A percentile compares a stretch with the other conserved stretches of the same genome.
phyloP scores from a whole-genome alignment of 257 asterid genomes.

The Petunia axillaris region DNA sequence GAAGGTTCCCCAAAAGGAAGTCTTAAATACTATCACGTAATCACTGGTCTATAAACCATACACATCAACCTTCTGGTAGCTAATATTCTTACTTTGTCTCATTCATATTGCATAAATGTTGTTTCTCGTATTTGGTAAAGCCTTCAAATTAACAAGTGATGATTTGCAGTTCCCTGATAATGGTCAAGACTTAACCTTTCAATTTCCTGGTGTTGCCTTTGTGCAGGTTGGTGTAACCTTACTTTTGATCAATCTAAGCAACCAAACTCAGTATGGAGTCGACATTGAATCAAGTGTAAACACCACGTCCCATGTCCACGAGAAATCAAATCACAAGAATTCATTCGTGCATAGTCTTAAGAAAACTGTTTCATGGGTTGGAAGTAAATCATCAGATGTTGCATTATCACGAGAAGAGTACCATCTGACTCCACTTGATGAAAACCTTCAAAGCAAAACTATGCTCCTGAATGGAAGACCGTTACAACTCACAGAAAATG shows the following conservation, averaged over 20 bases:
- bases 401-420: slow-evolving; percentile 70
- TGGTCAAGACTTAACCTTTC: neutral
- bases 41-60: neutral
- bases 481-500: slow-evolving; percentile 48
- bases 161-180: neutral
- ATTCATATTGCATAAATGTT: neutral
- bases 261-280: slow-evolving; percentile 52
- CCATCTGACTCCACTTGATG: slow-evolving; percentile 67
- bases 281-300: slow-evolving; percentile 45
- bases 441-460: slow-evolving; percentile 54
- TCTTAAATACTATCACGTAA: neutral
- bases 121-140: neutral
- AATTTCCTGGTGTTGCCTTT: slow-evolving; percentile 11
- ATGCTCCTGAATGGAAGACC: slow-evolving; percentile 66
- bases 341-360: slow-evolving; percentile 53
- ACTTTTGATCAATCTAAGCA: slow-evolving; percentile 85
- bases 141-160: neutral
- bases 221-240: slow-evolving; percentile 74
- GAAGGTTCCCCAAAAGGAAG: neutral
- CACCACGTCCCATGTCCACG: slow-evolving; percentile 23
- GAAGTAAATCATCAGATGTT: slow-evolving; percentile 63
- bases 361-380: slow-evolving; percentile 73
- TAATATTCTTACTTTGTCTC: neutral
- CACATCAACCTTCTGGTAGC: neutral
- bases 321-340: slow-evolving; percentile 29